A percentile compares a stretch with the other conserved stretches of the same genome.
Evolutionary conservation across 345 rosid genomes (phyloP).

Genomic region (Firmiana major): DNA sequence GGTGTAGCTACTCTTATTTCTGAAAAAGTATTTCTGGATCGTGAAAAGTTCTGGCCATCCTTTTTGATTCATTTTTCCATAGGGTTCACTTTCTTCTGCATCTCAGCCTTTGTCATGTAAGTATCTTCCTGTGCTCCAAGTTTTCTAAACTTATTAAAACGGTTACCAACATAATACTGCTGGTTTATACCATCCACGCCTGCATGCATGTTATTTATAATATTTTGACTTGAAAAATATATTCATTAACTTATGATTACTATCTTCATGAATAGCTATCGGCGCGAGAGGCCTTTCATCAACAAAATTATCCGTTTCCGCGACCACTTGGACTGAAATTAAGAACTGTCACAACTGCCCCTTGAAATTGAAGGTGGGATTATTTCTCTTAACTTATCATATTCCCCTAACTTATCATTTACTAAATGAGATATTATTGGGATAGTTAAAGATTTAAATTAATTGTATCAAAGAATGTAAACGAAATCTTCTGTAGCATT

Average conservation of each 20-base stretch:
- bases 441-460: not conserved
- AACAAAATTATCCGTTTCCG: conserved; percentile 55
- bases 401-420: not conserved
- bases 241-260: not conserved
- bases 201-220: not conserved
- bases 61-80: conserved; percentile 45
- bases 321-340: conserved; percentile 47
- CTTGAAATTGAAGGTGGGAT: conserved; percentile 15
- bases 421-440: not conserved
- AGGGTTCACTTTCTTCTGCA: conserved; percentile 49
- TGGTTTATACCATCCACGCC: not conserved
- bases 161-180: not conserved
- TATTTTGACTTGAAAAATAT: not conserved
- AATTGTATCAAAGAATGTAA: not conserved
- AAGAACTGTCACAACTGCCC: conserved; percentile 7
- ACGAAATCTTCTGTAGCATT: not conserved
- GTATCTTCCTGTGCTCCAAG: conserved; percentile 21
- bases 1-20: conserved; percentile 51
- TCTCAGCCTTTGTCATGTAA: conserved; percentile 57
- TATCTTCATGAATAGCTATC: conserved; percentile 47
- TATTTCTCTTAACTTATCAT: not conserved
- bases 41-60: conserved; percentile 53
- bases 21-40: conserved; percentile 49
- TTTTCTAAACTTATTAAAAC: not conserved
- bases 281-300: conserved; percentile 61